Percentiles rank a stretch among this genome's conserved stretches.
phyloP scores from a whole-genome alignment of 108 stramenopile genomes.

The Aurantiochytrium sp. region DNA sequence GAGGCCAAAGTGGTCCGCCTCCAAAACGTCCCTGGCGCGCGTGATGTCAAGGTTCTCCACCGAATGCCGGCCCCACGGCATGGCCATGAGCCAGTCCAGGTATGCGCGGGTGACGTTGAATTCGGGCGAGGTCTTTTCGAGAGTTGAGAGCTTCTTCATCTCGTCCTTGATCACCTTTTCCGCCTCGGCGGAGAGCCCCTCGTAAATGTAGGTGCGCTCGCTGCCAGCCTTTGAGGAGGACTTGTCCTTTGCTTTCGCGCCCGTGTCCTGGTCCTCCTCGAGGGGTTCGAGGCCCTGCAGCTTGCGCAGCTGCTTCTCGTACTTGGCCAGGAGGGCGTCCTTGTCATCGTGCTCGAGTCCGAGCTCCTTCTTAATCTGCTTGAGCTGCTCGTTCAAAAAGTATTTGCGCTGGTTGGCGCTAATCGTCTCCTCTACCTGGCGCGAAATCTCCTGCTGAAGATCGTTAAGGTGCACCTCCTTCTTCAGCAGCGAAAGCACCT shows the following conservation, averaged over 20 bases:
- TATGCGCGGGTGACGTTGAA: conserved; percentile 91
- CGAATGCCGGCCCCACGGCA: conserved; percentile 82
- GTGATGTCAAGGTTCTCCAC: conserved; percentile 82
- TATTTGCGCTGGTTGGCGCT: conserved; percentile 83
- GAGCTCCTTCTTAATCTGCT: conserved; percentile 96
- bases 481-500: conserved; percentile 76
- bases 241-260: too few relatives aligned
- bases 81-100: conserved; percentile 88
- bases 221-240: too few relatives aligned
- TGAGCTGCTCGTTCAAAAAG: conserved; percentile 91
- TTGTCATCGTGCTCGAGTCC: conserved; percentile 98
- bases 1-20: conserved; percentile 92
- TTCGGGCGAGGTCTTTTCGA: conserved; percentile 92
- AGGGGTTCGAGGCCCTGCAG: not conserved
- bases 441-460: conserved; percentile 83
- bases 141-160: conserved; percentile 75
- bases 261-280: too few relatives aligned
- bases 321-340: conserved; percentile 82
- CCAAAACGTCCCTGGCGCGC: conserved; percentile 65
- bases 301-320: conserved; percentile 65
- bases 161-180: conserved; percentile 75
- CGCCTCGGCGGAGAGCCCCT: conserved; percentile 67
- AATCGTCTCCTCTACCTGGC: conserved; percentile 93
- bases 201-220: conserved; percentile 43
- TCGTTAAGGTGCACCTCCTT: conserved; percentile 83